Evolutionary conservation across 176 grass and related monocot species (phyloP), one percentile per base, ranked within the genome.

Genomic region (Ensete ventricosum): DNA sequence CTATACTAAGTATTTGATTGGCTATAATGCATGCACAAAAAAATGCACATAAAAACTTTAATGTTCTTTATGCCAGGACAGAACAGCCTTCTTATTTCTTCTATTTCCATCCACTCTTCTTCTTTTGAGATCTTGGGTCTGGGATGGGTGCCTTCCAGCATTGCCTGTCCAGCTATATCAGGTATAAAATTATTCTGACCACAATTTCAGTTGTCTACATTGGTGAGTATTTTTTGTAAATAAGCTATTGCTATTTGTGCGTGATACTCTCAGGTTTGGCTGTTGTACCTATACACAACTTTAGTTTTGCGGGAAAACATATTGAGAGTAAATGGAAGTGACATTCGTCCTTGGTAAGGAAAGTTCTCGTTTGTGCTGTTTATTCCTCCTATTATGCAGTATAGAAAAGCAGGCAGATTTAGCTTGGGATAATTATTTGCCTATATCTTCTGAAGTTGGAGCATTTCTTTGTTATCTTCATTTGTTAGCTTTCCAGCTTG

Each of bases 81-180:
- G 95, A 83, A 98, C 95, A 60, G 95, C 95, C 1, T 83, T 93
- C 64, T 67, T 98, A 48, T 98, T 98, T 91, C 95, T 98, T 85
- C 74, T 89, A 81, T 98, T 98, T 64, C 95, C 95, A 1, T 81
- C 79, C 65, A 80, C 86, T 81, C 77, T 99, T 23, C 86, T 99
- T 85, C 73, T 89, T 76, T 80, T 99, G 71, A 80, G 95, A 63
- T 82, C 82, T 73, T 94, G 88, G 86, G 67, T 93, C 73, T 99
- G 95, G 95, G 76, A 89, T 71, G 88, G 85, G 64, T 99, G 95
- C 76, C 82, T 99, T 81, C 90, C 95, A 74, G 88, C 84, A 64
- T 85, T 94, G 82, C 90, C 95, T 74, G 95, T 94, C 73, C 95
- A 98, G 83, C 76, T 98, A 73, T 99, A 99, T 67, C 95, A 99